A percentile compares a stretch with the other conserved stretches of the same genome.
Conservation (phyloP, 768 basidiomycete species). For the Suillus clintonianus region DNA sequence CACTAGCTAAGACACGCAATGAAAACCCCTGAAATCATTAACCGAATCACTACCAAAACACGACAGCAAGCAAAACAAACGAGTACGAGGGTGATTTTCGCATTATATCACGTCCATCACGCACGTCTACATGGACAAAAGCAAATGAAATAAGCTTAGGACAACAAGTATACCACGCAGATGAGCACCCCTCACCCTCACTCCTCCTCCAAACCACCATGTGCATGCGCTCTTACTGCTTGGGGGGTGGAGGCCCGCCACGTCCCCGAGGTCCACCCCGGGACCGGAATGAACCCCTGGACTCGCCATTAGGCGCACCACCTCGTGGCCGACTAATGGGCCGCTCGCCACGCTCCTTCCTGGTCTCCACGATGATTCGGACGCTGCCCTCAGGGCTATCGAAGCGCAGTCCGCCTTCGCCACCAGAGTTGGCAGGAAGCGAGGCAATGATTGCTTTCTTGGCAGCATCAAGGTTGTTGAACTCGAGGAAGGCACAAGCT, state of each 20-base stretch:
- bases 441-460: conserved; percentile 80
- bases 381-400: conserved; percentile 55
- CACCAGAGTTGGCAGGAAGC: conserved; percentile 67
- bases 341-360: conserved; percentile 90
- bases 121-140: conserved; percentile 7
- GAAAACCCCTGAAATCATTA: not conserved
- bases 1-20: not conserved
- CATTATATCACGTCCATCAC: conserved; percentile 4
- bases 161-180: conserved; percentile 4
- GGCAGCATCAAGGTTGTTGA: conserved; percentile 75
- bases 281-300: conserved; percentile 49
- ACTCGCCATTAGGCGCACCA: conserved; percentile 55
- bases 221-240: conserved; percentile 16
- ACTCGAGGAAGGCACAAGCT: conserved; percentile 96
- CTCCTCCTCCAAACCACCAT: not conserved
- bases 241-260: conserved; percentile 31
- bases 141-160: conserved; percentile 6
- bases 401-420: conserved; percentile 86
- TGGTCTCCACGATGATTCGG: conserved; percentile 80
- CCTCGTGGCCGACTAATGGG: conserved; percentile 63
- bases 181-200: not conserved
- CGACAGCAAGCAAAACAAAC: not conserved
- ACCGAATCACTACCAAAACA: conserved; percentile 1
- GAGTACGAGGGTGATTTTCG: not conserved
- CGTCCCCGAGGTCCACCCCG: conserved; percentile 48